phyloP scores from a whole-genome alignment of 2,329 filamentous ascomycete species.

The Aspergillus aculeatinus region DNA sequence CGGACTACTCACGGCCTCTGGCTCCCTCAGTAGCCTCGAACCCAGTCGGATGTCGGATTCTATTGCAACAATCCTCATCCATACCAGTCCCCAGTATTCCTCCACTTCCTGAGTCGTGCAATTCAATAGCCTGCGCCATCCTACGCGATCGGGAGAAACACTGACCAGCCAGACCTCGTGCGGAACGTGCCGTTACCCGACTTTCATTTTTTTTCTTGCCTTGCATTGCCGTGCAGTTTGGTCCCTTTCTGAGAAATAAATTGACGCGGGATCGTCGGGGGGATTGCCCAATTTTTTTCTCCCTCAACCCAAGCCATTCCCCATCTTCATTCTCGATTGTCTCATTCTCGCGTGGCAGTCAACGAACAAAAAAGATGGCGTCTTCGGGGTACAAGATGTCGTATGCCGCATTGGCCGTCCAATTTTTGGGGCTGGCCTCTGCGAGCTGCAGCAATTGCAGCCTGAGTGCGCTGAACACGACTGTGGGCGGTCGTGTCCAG shows the following conservation, averaged over 20 bases:
- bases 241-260: background rate
- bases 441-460: constrained; percentile 1
- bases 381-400: constrained; percentile 7
- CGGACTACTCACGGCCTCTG: too few species aligned
- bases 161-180: too few species aligned
- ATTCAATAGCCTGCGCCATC: background rate
- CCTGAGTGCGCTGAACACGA: constrained; percentile 10
- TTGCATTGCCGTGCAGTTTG: too few species aligned
- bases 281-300: background rate
- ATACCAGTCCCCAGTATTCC: background rate
- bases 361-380: background rate
- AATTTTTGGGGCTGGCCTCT: constrained; percentile 2
- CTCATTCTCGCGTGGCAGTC: constrained; percentile 4
- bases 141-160: background rate
- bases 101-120: background rate
- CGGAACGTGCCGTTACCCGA: too few species aligned
- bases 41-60: background rate
- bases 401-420: background rate
- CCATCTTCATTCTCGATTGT: background rate
- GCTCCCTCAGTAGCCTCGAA: too few species aligned
- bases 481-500: constrained; percentile 12
- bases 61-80: background rate
- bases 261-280: constrained; percentile 3
- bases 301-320: background rate
- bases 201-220: too few species aligned